Conservation (phyloP, 2,329 filamentous ascomycete genomes). For the Colletotrichum scovillei region DNA sequence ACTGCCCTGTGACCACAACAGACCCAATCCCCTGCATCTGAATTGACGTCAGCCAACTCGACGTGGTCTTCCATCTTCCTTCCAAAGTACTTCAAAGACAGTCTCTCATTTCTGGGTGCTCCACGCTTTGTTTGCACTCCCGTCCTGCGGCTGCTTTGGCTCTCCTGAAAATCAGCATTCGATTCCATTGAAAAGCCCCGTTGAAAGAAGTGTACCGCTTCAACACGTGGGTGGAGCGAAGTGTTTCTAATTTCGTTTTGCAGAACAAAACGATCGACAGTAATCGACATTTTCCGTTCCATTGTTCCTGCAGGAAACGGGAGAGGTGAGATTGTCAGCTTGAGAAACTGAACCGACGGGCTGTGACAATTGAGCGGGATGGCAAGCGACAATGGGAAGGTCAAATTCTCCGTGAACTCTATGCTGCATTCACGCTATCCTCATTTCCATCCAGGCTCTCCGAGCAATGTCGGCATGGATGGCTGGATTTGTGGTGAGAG, state of each 20-base stretch:
- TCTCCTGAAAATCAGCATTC: not conserved
- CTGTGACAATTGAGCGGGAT: not conserved
- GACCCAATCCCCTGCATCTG: not conserved
- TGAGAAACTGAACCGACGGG: not conserved
- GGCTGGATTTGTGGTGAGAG: not conserved
- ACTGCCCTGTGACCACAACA: not conserved
- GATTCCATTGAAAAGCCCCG: not conserved
- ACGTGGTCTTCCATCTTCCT: not conserved
- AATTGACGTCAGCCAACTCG: constrained; percentile 28
- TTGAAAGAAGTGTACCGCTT: not conserved
- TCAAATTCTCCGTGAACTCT: not conserved
- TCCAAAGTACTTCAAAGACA: not conserved
- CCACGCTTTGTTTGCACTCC: not conserved
- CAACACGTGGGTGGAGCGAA: not conserved
- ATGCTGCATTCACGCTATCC: not conserved
- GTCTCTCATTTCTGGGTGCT: not conserved
- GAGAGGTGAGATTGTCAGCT: not conserved
- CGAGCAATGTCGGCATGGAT: not conserved
- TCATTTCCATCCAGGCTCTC: not conserved
- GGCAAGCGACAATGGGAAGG: not conserved
- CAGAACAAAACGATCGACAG: constrained; percentile 8
- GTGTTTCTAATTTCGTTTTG: constrained; percentile 19
- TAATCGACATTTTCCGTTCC: not conserved
- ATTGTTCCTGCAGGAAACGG: constrained; percentile 29
- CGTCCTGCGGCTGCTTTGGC: not conserved